Conservation (phyloP, 495 filamentous ascomycete species). For the Hyaloscypha variabilis region DNA sequence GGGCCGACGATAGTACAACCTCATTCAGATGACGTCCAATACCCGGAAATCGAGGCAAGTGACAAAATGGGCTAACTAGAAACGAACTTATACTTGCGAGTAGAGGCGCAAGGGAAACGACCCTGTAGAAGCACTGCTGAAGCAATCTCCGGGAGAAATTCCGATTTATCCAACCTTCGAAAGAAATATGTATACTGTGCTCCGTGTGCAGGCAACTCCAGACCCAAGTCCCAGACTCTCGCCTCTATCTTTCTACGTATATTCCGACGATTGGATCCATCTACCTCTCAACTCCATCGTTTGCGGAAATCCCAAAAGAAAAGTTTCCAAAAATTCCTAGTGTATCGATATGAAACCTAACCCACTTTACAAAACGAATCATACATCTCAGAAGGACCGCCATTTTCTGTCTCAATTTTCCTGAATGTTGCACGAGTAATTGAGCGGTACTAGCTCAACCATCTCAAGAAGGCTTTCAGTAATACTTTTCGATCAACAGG, state of each 20-base stretch:
- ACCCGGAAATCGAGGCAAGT: no score
- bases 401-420: no score
- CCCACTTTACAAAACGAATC: no score
- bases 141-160: no score
- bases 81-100: no score
- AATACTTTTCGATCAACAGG: slow-evolving; percentile 53
- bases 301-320: not conserved
- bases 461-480: slow-evolving; percentile 46
- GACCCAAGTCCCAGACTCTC: not conserved
- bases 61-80: no score
- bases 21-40: no score
- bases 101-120: no score
- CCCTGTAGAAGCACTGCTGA: no score
- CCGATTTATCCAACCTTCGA: not conserved
- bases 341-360: not conserved
- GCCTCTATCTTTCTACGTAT: not conserved
- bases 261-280: not conserved
- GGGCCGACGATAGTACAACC: no score
- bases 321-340: not conserved
- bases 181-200: not conserved
- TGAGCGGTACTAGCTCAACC: slow-evolving; percentile 36
- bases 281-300: not conserved
- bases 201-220: not conserved
- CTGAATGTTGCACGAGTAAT: no score
- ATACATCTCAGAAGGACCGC: no score